Evolutionary conservation across 2,329 filamentous ascomycete genomes (phyloP).

Genomic region (Monascus ruber): DNA sequence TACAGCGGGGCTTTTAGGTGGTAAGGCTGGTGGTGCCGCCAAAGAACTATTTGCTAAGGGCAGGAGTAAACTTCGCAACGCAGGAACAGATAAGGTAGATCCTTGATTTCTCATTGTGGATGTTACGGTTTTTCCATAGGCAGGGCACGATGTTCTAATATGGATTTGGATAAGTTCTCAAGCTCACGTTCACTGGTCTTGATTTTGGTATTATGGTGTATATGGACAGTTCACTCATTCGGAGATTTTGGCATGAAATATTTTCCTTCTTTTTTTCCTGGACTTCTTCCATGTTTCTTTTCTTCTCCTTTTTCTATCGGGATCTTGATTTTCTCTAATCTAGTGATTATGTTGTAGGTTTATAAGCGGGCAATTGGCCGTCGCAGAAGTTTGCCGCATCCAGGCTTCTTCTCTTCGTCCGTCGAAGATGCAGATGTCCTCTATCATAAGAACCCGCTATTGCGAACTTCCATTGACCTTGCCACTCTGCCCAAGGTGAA

Average conservation of each 20-base stretch:
- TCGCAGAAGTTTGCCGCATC: slow-evolving; percentile 12
- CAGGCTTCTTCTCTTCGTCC: slow-evolving; percentile 8
- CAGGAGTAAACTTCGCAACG: slow-evolving; percentile 65
- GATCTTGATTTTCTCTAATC: slow-evolving; percentile 15
- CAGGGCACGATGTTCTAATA: no score
- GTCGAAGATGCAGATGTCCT: slow-evolving; percentile 8
- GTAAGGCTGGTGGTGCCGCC: slow-evolving; percentile 64
- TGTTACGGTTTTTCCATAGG: background rate
- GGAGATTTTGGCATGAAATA: slow-evolving; percentile 19
- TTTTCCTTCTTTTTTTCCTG: slow-evolving; percentile 6
- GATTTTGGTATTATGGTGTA: slow-evolving; percentile 8
- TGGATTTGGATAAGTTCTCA: slow-evolving; percentile 1
- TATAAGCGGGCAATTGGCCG: slow-evolving; percentile 15
- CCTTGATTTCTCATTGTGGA: slow-evolving; percentile 43
- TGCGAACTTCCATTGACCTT: slow-evolving; percentile 13
- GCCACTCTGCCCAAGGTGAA: slow-evolving; percentile 13
- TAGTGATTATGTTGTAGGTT: slow-evolving; percentile 20
- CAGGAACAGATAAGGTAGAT: slow-evolving; percentile 73
- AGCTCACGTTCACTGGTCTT: background rate
- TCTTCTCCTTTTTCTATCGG: slow-evolving; percentile 3
- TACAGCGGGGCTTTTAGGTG: slow-evolving; percentile 60
- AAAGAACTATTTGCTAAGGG: slow-evolving; percentile 88
- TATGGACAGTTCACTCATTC: slow-evolving; percentile 16
- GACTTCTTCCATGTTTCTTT: slow-evolving; percentile 2
- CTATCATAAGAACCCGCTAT: slow-evolving; percentile 5